phyloP scores from a whole-genome alignment of 345 rosid genomes.

The Mangifera indica region DNA sequence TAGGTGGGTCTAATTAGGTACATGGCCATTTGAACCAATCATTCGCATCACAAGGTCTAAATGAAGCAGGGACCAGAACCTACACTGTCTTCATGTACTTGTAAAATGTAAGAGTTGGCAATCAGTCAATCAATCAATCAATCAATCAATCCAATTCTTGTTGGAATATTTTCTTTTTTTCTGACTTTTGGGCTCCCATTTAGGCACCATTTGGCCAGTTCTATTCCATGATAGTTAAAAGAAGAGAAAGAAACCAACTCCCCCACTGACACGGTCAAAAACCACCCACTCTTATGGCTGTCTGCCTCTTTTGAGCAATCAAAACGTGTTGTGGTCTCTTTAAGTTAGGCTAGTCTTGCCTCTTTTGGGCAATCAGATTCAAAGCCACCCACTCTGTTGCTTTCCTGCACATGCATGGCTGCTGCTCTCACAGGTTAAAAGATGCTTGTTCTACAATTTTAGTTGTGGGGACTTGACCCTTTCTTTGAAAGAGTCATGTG shows the following conservation, averaged over 20 bases:
- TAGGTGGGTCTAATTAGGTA: not conserved
- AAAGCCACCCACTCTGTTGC: not conserved
- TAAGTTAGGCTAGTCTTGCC: not conserved
- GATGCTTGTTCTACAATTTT: not conserved
- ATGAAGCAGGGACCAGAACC: not conserved
- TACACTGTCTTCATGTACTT: not conserved
- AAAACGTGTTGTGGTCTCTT: not conserved
- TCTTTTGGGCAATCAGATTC: not conserved
- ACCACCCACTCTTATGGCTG: no score
- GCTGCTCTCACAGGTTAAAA: not conserved
- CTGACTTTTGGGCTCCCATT: not conserved
- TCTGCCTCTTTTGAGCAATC: not conserved
- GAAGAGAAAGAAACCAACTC: not conserved
- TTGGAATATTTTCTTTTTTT: not conserved
- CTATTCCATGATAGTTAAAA: not conserved
- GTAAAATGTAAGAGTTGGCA: no score
- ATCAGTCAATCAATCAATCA: no score
- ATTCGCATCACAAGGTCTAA: constrained; percentile 1
- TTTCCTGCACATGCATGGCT: constrained; percentile 2
- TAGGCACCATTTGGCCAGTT: not conserved
- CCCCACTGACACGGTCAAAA: not conserved
- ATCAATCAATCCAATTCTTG: no score
- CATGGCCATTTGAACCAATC: not conserved
- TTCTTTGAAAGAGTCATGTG: constrained; percentile 3
- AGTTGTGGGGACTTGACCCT: not conserved